Percentiles rank a stretch among this genome's conserved stretches.
These are phyloP conservation scores for Scheffersomyces illinoinensis DNA, from an alignment of 1,139 yeast species.

Conservation along the genomic window DNA sequence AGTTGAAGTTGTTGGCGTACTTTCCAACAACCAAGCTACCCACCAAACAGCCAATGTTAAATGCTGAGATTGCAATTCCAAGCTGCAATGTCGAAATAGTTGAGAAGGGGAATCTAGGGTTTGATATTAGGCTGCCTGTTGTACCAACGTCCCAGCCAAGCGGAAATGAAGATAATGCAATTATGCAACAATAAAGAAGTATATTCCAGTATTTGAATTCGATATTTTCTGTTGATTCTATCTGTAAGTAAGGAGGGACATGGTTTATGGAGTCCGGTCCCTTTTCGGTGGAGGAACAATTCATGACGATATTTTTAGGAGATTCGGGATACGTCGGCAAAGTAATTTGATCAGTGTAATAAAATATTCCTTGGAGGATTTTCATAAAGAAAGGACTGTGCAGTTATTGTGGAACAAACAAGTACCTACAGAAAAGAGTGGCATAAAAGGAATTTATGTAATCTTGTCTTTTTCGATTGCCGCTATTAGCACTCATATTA, in stretches of 20 bases:
- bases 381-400: background rate
- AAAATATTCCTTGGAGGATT: too few relatives aligned
- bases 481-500: background rate
- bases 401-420: background rate
- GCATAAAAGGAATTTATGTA: background rate
- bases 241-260: background rate
- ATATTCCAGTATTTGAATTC: background rate
- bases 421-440: background rate
- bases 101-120: constrained; percentile 8
- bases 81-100: constrained; percentile 4
- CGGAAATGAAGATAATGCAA: constrained; percentile 19
- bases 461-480: background rate
- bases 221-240: background rate
- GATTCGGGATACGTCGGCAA: background rate
- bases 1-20: constrained; percentile 2
- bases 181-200: background rate
- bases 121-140: constrained; percentile 21
- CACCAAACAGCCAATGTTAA: constrained; percentile 29
- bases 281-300: background rate
- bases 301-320: background rate
- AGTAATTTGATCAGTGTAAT: background rate
- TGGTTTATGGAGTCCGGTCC: background rate
- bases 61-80: constrained; percentile 27
- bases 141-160: constrained; percentile 42
- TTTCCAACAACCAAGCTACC: constrained; percentile 24